Evolutionary conservation across 2,329 filamentous ascomycete genomes (phyloP).

Genomic region (Nigrograna mackinnonii): DNA sequence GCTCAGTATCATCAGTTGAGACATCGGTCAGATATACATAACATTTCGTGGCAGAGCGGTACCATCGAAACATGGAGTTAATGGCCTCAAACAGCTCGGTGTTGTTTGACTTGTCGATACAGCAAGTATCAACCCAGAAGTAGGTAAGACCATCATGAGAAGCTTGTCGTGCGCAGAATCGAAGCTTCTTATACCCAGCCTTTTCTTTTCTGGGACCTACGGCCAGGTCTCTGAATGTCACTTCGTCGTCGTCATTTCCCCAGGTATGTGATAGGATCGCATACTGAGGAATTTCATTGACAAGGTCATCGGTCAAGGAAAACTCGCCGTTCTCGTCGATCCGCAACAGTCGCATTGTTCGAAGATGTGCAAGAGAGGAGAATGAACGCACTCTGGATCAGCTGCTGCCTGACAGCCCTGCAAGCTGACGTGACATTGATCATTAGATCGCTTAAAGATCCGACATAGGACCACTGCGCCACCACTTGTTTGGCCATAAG

Average conservation of each 20-base stretch:
- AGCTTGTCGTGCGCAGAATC: background rate
- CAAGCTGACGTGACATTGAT: too few relatives aligned
- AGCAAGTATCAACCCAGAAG: slow-evolving; percentile 2
- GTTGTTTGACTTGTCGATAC: background rate
- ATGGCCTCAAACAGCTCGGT: background rate
- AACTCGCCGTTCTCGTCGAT: slow-evolving; percentile 4
- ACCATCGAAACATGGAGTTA: background rate
- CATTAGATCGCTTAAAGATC: too few relatives aligned
- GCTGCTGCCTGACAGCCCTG: too few relatives aligned
- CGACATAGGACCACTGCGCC: too few relatives aligned
- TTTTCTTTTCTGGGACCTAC: background rate
- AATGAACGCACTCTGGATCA: too few relatives aligned
- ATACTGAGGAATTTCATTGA: slow-evolving; percentile 3
- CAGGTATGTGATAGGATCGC: slow-evolving; percentile 12
- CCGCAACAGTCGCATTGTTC: slow-evolving; percentile 5
- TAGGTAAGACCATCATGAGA: slow-evolving; percentile 4
- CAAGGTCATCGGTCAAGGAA: background rate
- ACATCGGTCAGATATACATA: background rate
- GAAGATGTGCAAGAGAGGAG: too few relatives aligned
- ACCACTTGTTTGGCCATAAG: too few relatives aligned
- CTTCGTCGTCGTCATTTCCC: slow-evolving; percentile 4
- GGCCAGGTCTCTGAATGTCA: slow-evolving; percentile 2
- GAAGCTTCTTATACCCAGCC: background rate
- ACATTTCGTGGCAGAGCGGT: background rate
- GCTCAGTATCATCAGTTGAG: background rate